Base-by-base conservation (phyloP, 148 eudicot genomes). In the Silene conica region DNA sequence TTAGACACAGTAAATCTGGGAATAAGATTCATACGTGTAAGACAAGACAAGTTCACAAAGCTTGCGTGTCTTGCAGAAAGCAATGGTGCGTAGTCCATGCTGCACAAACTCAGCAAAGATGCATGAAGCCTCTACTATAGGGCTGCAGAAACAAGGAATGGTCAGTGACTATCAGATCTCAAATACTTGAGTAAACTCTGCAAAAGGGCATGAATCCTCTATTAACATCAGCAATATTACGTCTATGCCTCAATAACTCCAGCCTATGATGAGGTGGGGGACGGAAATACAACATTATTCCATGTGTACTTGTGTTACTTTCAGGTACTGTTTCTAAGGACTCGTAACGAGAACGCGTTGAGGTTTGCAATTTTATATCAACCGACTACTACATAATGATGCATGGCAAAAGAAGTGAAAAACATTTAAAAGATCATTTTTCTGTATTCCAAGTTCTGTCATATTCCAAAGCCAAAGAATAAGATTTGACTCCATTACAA, bases 1-100 rank as follows among this genome's bases (percentile, higher is more conserved):
- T 31, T 6, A 38, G 43, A 0, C 43, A 38, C 9, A 38, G 43
- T 38, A 38, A 26, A 69, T 50, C 21, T 52, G 43, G 38, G 31
- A 69, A 20, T 5, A 28, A 74, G 71, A 62, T 13, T 77, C 65
- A 56, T 90, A 95, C 98, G 96, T 87, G 79, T 95, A 85, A 73
- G 82, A 90, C 65, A 95, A 84, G 58, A 95, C 98, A 79, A 95
- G 92, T 80, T 95, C 98, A 77, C 96, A 92, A 74, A 95, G 97
- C 80, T 92, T 95, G 68, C 97, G 97, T 70, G 97, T 87, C 87
- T 92, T 92, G 89, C 98, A 95, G 74, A 95, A 95, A 72, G 96
- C 89, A 84, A 95, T 95, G 79, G 86, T 86, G 67, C 98, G 97
- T 63, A 95, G 88, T 59, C 98, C 97, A 84, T 95, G 97, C 85